Base-by-base conservation (phyloP, 805 yeast species). In the Tetrapisispora namnaoensis region DNA sequence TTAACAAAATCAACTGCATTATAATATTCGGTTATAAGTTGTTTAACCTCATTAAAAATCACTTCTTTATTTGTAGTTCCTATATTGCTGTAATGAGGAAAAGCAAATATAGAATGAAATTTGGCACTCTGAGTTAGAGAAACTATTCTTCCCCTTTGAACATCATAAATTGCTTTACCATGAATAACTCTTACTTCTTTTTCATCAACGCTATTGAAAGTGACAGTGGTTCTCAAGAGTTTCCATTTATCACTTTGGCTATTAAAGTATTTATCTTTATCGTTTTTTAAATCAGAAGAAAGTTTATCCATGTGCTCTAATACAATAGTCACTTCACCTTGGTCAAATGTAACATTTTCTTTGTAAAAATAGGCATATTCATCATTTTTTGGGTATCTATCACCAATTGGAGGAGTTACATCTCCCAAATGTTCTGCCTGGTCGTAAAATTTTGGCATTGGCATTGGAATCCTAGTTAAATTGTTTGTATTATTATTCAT, bases 91-190 rank as follows among this genome's bases (percentile, higher is more conserved):
- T 72, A 67, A 57, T 80, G 82, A 11, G 87, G 80, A 34, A 85
- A 68, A 1, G 81, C 83, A 57, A 75, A 74, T n/a, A 72, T 48
- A 8, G 88, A 82, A 46, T 72, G 69, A 61, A 80, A 80, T 60
- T 82, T 83, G 7, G 85, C 86, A 28, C 88, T 75, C 35, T 73
- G 69, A 1, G 88, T 74, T 18, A 77, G 59, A 0, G 81, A 72
- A 16, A 85, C 68, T 4, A 85, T 61, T 46, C 84, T 70, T 0
- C 95, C 95, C 1, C 78, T 67, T 20, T 74, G 72, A 52, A 83
- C 81, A 58, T 82, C 86, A 60, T 83, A 83, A 1, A 81, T 72
- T 0, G 89, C 90, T 22, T 68, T 66, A 11, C 86, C 66, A 4
- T 71, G 69, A 18, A 88, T 54, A 1, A 62, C 59, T 58, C 81